Evolutionary conservation across 805 yeast genomes (phyloP), one percentile per base, ranked within the genome.

Genomic region (Candida coquimbonensis): DNA sequence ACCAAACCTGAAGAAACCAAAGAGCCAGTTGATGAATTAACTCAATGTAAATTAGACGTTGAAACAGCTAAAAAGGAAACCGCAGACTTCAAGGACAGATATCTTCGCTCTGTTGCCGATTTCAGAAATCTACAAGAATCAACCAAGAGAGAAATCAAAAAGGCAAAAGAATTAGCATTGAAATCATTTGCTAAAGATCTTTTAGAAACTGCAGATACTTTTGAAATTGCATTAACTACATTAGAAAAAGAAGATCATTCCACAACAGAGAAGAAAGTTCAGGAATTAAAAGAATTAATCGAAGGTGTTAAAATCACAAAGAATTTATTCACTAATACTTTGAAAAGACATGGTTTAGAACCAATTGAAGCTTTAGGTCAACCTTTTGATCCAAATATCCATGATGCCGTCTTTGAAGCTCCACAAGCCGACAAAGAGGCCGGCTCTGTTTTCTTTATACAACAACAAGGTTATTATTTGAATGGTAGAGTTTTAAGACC

Each of bases 381-480:
- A 57, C 60, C 56, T 40, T 74, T 74, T 47, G 79, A 74, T 58
- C 79, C 80, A 45, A 74, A 74, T 60, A 64, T 66, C 45, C 80
- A 74, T 55, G 80, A 74, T 60, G 80, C 80, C 42, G 67, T 75
- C 26, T 74, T 74, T 46, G 75, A 74, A 58, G 64, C 73, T 43
- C 73, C 77, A 44, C 78, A 73, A 54, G 75, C 79, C 26, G 79
- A 73, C 55, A 73, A 74, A 60, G 75, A 72, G 58, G 70, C 78
- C 17, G 78, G 78, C 45, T 68, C 78, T 11, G 75, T 74, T 46
- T 73, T 74, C 69, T 75, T 72, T 53, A 77, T 74, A 49, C 78
- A 74, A 60, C 78, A 69, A 60, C 68, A 68, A 24, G 80, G 80
- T 47, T 74, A 71, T 64, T 69, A 68, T 47, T 68, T 74, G 57